Base-by-base conservation (phyloP, 1,284 basidiomycete genomes). In the Athelia sp. region DNA sequence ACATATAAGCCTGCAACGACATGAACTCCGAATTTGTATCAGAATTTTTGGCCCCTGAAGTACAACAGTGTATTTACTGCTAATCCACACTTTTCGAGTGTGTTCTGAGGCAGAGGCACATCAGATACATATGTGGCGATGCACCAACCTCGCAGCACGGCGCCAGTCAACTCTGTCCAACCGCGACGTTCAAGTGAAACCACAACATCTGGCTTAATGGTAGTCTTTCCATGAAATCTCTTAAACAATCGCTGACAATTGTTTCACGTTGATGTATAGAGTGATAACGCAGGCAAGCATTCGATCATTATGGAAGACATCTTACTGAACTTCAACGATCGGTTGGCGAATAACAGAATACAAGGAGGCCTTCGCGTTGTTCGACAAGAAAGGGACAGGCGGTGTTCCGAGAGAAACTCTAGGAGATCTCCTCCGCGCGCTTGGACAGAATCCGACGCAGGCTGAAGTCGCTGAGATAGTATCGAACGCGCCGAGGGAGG, bases 391-490 rank as follows among this genome's bases (percentile, higher is more conserved):
- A 60, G 95, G 96, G 26, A 92, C 90, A 2, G 93, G 94, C 17
- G 79, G 87, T 38, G 91, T 99, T 31, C 86, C 92, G 9, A 76
- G 90, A 15, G 91, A 95, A 58, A 89, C 86, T 1, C 76, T 99
- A 1, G 96, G 96, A n/a, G 96, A 99, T 70, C 82, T 99, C 6
- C 74, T 99, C 17, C 85, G 97, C 46, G 93, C 94, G 0, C 74
- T 99, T 1, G 97, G 97, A 1, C 96, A 99, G 75, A 99, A 99
- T 69, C 96, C 96, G 4, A 99, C 97, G 0, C 96, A 99, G 69
- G 89, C 92, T 22, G 94, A 99, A 69, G 94, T 99, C 1, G 81
- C 82, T 8, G 88, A 93, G 26, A 84, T 98, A 54, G 82, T 90
- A 43, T 71, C 75, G 15, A 65, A 70, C 36, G 85, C 93, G 8